Conservation (phyloP, 2,329 filamentous ascomycete species). For the Bipolaris cookei region DNA sequence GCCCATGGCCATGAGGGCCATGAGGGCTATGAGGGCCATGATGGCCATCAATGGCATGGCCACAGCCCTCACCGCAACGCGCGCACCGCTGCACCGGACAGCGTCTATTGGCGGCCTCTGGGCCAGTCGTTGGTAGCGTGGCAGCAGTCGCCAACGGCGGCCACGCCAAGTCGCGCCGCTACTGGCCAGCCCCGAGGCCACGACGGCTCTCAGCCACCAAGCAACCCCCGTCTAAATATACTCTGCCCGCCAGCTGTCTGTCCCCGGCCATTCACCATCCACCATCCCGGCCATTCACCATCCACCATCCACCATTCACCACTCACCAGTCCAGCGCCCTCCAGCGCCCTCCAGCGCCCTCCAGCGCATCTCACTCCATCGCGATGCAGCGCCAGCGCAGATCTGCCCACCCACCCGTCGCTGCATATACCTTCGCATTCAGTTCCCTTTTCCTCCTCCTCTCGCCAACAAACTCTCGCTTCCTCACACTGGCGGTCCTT, state of each 20-base stretch:
- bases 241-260: conserved; percentile 12
- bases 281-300: no score
- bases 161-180: conserved; percentile 23
- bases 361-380: no score
- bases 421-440: conserved; percentile 1
- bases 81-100: conserved; percentile 27
- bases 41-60: not conserved
- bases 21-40: no score
- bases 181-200: conserved; percentile 22
- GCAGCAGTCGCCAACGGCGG: conserved; percentile 29
- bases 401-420: no score
- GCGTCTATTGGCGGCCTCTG: conserved; percentile 30
- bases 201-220: conserved; percentile 29
- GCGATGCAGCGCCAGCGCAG: no score
- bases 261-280: conserved; percentile 1
- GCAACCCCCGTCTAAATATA: conserved; percentile 29
- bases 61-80: conserved; percentile 37
- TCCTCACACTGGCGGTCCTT: conserved; percentile 24
- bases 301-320: no score
- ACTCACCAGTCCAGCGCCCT: no score
- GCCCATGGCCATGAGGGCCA: no score
- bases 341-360: no score
- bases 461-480: conserved; percentile 8
- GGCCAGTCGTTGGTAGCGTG: conserved; percentile 32
- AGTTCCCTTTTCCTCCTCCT: conserved; percentile 13